Evolutionary conservation across 2,329 filamentous ascomycete species (phyloP), one percentile per base, ranked within the genome.

Genomic region (Botryotinia calthae): DNA sequence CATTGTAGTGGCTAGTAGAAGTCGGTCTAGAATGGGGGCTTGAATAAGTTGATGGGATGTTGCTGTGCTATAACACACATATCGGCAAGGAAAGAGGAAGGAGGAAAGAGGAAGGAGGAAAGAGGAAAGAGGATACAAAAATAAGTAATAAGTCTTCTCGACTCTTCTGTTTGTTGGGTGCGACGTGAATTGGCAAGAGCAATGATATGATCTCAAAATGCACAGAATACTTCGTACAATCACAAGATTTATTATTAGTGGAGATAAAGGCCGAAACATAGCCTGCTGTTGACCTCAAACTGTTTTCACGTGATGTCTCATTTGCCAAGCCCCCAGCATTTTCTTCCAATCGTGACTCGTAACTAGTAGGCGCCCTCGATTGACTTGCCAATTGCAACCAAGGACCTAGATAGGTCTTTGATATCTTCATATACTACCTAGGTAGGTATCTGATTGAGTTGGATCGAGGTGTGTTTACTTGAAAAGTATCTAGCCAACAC

Each of bases 21-120:
- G 48, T 31, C 25, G 48, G 48, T 56, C 65, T 56, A 22, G 34
- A 42, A 67, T 40, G 25, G 65, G 34, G 65, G 48, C 65, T 68
- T 56, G 48, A 37, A 68, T 18, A 10, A 22, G 18, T 28, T n/a
- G 28, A 22, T 67, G 18, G 20, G 28, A 22, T 67, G 18, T 31
- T 31, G 31, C 34, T 28, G 48, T 42, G 48, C 34, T 51, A 31
- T 16, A 42, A 42, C 14, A 42, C 25, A 56, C 28, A 56, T 31
- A 37, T 56, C 40, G n/a, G 48, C 34, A 67, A 67, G 44, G n/a
- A 8, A 31, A 6, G 34, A 56, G 44, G 18, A 16, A 31, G 6
- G n/a, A 56, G n/a, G 34, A 25, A n/a, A n/a, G n/a, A n/a, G n/a
- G n/a, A n/a, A n/a, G n/a, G n/a, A 67, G 44, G n/a, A 8, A 31